Conservation (phyloP, 495 filamentous ascomycete species). For the Hypoxylon trugodes region DNA sequence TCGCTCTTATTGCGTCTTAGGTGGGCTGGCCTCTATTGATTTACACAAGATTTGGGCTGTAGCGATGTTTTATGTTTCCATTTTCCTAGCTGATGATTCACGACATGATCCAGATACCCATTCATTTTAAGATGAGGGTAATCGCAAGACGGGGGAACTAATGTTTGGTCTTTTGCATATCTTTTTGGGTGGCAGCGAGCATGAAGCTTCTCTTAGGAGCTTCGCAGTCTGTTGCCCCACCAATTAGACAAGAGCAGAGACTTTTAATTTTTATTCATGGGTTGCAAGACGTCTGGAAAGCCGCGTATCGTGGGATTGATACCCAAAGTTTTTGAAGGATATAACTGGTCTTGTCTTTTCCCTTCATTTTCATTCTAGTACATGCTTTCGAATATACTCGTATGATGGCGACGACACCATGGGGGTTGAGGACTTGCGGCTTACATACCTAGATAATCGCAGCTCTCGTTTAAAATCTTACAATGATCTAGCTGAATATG, state of each 20-base stretch:
- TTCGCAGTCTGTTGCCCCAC: conserved; percentile 1
- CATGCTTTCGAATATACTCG: conserved; percentile 31
- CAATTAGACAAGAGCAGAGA: conserved; percentile 36
- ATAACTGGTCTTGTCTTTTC: conserved; percentile 17
- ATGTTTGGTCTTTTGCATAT: conserved; percentile 37
- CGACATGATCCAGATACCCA: conserved; percentile 44
- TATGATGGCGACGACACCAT: conserved; percentile 7
- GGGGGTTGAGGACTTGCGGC: neutral
- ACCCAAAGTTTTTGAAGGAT: conserved; percentile 31
- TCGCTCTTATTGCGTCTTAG: conserved; percentile 12
- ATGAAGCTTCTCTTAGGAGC: neutral
- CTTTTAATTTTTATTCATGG: conserved; percentile 9
- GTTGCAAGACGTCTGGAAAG: conserved; percentile 14
- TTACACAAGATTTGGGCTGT: conserved; percentile 27
- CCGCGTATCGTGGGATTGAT: conserved; percentile 34
- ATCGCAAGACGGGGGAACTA: conserved; percentile 45
- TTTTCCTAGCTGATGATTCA: conserved; percentile 44
- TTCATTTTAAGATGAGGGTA: conserved; percentile 49
- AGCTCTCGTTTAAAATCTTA: conserved; percentile 26
- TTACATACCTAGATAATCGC: conserved; percentile 36
- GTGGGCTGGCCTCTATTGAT: conserved; percentile 25
- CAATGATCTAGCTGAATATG: neutral
- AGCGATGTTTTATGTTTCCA: conserved; percentile 29
- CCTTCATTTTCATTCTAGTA: conserved; percentile 39
- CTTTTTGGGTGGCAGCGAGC: conserved; percentile 13